Conservation (phyloP, 2,329 filamentous ascomycete species). For the Beauveria bassiana region DNA sequence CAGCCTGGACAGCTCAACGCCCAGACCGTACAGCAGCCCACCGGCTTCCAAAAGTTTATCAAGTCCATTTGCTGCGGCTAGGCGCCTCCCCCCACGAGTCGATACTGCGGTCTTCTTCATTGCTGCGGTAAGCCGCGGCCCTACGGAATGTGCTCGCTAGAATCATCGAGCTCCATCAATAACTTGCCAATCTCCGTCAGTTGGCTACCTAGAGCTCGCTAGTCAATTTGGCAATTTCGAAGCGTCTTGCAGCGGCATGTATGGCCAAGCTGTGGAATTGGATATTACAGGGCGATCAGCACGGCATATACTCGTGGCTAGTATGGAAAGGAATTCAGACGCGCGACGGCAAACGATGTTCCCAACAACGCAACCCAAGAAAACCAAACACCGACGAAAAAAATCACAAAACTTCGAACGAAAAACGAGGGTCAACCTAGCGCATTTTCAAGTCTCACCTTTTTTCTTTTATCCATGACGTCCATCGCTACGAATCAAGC, state of each 20-base stretch:
- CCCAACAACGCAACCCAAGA: neutral
- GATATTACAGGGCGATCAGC: neutral
- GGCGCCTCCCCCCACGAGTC: conserved; percentile 21
- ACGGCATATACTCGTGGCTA: neutral
- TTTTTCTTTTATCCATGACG: neutral
- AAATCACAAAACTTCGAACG: neutral
- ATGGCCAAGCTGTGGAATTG: neutral
- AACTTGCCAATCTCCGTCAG: neutral
- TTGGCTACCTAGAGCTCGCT: neutral
- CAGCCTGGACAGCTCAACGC: conserved; percentile 45
- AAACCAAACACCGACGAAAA: neutral
- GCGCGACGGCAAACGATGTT: neutral
- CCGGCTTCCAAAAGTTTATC: conserved; percentile 85
- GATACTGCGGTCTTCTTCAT: conserved; percentile 23
- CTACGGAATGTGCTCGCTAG: conserved; percentile 13
- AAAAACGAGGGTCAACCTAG: neutral
- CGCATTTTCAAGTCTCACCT: neutral
- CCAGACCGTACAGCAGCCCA: conserved; percentile 62
- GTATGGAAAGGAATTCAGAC: neutral
- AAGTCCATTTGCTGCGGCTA: conserved; percentile 87
- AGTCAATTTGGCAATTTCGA: neutral
- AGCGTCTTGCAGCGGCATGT: neutral
- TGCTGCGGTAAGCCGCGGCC: conserved; percentile 18
- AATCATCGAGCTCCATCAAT: conserved; percentile 8
- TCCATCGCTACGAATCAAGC: conserved; percentile 4